Evolutionary conservation across 2,329 filamentous ascomycete genomes (phyloP).

Genomic region (Monosporascus sp.): DNA sequence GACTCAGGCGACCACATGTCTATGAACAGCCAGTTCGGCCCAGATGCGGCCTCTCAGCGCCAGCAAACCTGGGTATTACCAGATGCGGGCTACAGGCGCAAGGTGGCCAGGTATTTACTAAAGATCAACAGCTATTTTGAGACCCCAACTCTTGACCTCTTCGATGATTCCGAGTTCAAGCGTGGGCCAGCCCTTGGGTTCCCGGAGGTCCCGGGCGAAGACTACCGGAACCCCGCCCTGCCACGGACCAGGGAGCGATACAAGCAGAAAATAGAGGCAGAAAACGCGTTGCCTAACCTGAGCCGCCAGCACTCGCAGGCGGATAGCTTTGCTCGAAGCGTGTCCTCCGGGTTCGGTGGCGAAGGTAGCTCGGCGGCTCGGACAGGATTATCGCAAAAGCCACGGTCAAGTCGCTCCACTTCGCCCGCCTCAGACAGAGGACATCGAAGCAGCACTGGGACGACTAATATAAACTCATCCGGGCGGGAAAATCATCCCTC

Average conservation of each 20-base stretch:
- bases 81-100: constrained; percentile 30
- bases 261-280: constrained; percentile 26
- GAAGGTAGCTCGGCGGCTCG: constrained; percentile 13
- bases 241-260: constrained; percentile 34
- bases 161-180: constrained; percentile 44
- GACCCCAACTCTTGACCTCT: constrained; percentile 39
- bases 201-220: constrained; percentile 51
- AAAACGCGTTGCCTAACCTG: constrained; percentile 20
- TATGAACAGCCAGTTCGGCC: neutral
- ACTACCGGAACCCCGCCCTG: constrained; percentile 35
- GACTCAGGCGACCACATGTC: constrained; percentile 1
- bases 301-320: constrained; percentile 29
- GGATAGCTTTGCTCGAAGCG: constrained; percentile 31
- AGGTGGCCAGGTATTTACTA: constrained; percentile 37
- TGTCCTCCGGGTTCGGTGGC: constrained; percentile 21
- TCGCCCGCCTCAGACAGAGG: constrained; percentile 10
- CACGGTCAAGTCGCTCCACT: constrained; percentile 14
- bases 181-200: constrained; percentile 41
- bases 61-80: neutral
- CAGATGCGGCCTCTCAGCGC: neutral
- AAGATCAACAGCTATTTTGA: constrained; percentile 39
- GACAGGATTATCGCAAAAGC: constrained; percentile 8
- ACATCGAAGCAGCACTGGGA: constrained; percentile 14
- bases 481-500: neutral
- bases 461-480: constrained; percentile 1